Conservation (phyloP, 805 yeast species). For the Kluyveromyces aestuarii region DNA sequence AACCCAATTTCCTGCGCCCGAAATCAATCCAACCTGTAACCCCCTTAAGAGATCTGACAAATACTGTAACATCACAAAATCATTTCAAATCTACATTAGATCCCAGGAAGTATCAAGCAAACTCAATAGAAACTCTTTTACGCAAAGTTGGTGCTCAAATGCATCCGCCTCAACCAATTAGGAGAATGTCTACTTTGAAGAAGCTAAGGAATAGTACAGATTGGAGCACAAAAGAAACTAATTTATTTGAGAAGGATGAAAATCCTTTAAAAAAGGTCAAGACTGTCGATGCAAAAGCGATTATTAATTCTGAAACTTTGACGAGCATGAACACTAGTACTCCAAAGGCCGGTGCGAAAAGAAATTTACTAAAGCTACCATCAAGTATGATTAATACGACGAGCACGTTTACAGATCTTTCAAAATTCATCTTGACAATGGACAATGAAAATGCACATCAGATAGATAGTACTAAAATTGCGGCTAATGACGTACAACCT, state of each 20-base stretch:
- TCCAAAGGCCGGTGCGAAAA: conserved; percentile 1
- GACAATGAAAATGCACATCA: neutral
- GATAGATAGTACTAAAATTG: neutral
- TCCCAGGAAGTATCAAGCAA: conserved; percentile 26
- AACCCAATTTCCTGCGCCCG: neutral
- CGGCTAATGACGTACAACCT: neutral
- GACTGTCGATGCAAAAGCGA: neutral
- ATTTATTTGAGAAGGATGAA: conserved; percentile 1
- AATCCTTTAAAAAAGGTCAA: neutral
- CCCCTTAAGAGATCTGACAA: conserved; percentile 1
- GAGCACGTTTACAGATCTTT: conserved; percentile 22
- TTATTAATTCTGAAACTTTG: neutral
- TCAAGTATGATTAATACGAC: conserved; percentile 19
- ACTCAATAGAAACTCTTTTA: conserved; percentile 14
- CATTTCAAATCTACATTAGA: conserved; percentile 14
- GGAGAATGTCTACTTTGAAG: conserved; percentile 5
- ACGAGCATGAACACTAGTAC: neutral
- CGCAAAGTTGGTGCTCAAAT: conserved; percentile 5
- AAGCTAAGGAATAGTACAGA: conserved; percentile 7
- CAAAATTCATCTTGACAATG: conserved; percentile 7
- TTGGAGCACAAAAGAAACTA: conserved; percentile 4
- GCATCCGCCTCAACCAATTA: conserved; percentile 2
- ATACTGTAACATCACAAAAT: neutral
- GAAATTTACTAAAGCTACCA: conserved; percentile 14
- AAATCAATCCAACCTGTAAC: neutral